Percentiles rank a stretch among this genome's conserved stretches.
phyloP scores from a whole-genome alignment of 2,329 filamentous ascomycete genomes.

The Helminthosporium solani region DNA sequence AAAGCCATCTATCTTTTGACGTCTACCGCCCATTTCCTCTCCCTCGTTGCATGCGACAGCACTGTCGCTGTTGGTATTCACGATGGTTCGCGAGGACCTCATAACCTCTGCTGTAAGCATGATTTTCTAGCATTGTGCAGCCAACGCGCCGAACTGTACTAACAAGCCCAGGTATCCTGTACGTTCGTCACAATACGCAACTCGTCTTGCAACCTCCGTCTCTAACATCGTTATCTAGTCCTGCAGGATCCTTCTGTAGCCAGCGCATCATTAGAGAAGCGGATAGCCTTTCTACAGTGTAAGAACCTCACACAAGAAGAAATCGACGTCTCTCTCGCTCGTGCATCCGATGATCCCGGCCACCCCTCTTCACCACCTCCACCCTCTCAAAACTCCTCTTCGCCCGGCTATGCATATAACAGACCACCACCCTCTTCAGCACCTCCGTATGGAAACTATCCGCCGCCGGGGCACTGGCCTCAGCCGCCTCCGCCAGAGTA shows the following conservation, averaged over 20 bases:
- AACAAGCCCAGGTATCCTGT: constrained; percentile 51
- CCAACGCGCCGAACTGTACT: too few relatives aligned
- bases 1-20: background rate
- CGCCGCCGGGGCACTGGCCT: constrained; percentile 54
- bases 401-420: constrained; percentile 46
- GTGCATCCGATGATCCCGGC: constrained; percentile 62
- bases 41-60: constrained; percentile 15
- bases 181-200: constrained; percentile 27
- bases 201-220: background rate
- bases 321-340: constrained; percentile 78
- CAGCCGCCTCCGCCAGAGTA: constrained; percentile 57
- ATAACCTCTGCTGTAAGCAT: constrained; percentile 68
- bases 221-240: constrained; percentile 56
- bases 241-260: constrained; percentile 92
- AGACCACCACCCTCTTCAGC: constrained; percentile 43
- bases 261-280: constrained; percentile 86
- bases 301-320: constrained; percentile 98
- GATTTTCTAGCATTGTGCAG: too few relatives aligned
- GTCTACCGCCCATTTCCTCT: constrained; percentile 10
- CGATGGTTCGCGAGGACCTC: constrained; percentile 91
- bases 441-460: constrained; percentile 53
- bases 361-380: constrained; percentile 50
- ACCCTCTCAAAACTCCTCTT: constrained; percentile 42
- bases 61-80: constrained; percentile 43
- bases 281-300: constrained; percentile 87